phyloP scores from a whole-genome alignment of 2,329 filamentous ascomycete genomes.

The Metarhizium brunneum region DNA sequence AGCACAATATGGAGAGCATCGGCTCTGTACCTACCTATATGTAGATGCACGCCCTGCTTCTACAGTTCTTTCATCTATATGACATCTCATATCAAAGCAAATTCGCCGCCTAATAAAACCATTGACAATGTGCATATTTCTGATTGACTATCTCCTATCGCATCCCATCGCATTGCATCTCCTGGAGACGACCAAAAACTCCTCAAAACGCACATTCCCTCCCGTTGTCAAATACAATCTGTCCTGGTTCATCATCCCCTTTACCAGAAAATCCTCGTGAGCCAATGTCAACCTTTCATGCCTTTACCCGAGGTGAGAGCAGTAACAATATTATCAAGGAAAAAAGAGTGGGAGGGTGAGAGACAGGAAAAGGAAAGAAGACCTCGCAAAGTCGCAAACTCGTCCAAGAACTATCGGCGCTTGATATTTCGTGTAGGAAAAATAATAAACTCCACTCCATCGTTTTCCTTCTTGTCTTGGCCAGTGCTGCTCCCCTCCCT shows the following conservation, averaged over 20 bases:
- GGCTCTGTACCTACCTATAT: no score
- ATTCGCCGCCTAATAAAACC: neutral
- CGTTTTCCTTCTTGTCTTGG: constrained; percentile 12
- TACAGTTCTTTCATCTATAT: no score
- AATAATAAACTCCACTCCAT: constrained; percentile 12
- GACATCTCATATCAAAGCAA: no score
- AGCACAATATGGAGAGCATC: no score
- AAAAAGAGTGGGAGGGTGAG: neutral
- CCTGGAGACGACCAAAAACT: neutral
- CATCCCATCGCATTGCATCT: neutral
- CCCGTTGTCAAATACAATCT: neutral
- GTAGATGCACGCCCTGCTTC: no score
- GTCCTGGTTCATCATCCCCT: neutral
- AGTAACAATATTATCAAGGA: neutral
- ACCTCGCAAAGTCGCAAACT: neutral
- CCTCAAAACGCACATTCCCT: neutral
- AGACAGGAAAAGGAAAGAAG: neutral
- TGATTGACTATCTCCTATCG: neutral
- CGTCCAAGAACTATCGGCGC: neutral
- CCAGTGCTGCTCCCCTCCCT: constrained; percentile 17
- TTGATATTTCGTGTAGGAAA: constrained; percentile 9
- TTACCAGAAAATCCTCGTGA: neutral
- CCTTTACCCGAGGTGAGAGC: neutral
- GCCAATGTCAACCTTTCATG: neutral
- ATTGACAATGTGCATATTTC: neutral